Evolutionary conservation across 345 rosid genomes (phyloP).

Genomic region (Eucalyptus marginata): DNA sequence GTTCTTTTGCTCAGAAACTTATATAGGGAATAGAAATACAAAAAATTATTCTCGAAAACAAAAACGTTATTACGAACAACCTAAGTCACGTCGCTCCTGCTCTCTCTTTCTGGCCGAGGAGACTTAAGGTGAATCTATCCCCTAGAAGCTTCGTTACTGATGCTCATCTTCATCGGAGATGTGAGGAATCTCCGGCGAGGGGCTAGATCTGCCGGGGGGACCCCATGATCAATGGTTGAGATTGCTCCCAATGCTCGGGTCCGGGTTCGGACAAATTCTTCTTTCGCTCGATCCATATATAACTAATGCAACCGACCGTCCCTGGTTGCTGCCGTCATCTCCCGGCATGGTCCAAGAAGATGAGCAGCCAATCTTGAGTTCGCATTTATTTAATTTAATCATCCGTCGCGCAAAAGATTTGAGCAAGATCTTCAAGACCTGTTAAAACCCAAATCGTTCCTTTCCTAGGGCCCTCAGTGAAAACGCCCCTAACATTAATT

Average conservation of each 20-base stretch:
- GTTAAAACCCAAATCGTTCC: neutral
- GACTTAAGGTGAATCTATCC: no score
- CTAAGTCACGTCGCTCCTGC: no score
- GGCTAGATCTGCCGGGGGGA: neutral
- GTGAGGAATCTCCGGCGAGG: neutral
- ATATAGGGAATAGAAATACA: no score
- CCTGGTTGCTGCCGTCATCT: neutral
- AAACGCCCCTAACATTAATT: neutral
- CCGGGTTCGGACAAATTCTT: neutral
- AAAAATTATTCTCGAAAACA: rapidly evolving
- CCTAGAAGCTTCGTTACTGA: no score
- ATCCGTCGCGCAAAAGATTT: neutral
- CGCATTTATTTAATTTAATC: neutral
- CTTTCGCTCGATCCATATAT: neutral
- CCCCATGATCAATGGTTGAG: neutral
- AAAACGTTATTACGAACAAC: no score
- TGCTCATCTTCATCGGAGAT: no score
- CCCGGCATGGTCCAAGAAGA: neutral
- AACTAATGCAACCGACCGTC: neutral
- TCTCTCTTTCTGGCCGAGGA: no score
- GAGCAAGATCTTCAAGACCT: neutral
- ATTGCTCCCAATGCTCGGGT: neutral
- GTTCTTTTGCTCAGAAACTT: no score
- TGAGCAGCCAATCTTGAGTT: neutral
- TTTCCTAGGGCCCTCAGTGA: neutral